Conservation (phyloP, 305 asterid species). For the Solanum chacoense region DNA sequence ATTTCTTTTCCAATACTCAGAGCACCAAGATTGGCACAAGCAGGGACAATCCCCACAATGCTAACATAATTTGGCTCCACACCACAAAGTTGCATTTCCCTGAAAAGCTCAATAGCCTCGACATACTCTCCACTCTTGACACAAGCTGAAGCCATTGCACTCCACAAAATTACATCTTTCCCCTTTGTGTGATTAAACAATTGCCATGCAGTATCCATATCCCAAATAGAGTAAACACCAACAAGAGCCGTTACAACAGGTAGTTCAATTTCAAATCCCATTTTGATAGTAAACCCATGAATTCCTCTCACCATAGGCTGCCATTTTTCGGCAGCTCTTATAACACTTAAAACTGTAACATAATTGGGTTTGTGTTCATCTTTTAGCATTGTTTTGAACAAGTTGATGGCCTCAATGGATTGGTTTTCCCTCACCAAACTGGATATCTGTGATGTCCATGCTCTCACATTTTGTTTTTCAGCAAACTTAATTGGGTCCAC, state of each 20-base stretch:
- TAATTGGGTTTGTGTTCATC: slow-evolving; percentile 37
- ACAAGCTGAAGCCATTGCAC: slow-evolving; percentile 60
- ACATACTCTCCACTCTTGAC: slow-evolving; percentile 32
- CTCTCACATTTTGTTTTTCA: slow-evolving; percentile 25
- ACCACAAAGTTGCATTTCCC: slow-evolving; percentile 35
- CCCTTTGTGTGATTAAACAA: slow-evolving; percentile 26
- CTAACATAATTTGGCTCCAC: slow-evolving; percentile 50
- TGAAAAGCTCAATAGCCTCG: slow-evolving; percentile 40
- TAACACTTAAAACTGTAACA: slow-evolving; percentile 44
- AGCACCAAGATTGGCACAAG: slow-evolving; percentile 51
- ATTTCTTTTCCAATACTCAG: slow-evolving; percentile 48
- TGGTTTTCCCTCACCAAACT: slow-evolving; percentile 38
- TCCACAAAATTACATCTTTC: slow-evolving; percentile 58
- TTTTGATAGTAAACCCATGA: slow-evolving; percentile 48
- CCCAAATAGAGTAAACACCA: slow-evolving; percentile 54
- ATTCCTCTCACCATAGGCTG: slow-evolving; percentile 23
- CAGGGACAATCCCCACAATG: slow-evolving; percentile 46
- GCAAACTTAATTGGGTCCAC: slow-evolving; percentile 22
- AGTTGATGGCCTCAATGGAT: slow-evolving; percentile 42
- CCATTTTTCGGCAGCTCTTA: slow-evolving; percentile 33
- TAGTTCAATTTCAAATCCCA: slow-evolving; percentile 41
- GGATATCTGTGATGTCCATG: slow-evolving; percentile 54
- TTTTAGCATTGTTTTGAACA: slow-evolving; percentile 56
- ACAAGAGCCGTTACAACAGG: slow-evolving; percentile 52
- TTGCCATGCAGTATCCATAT: slow-evolving; percentile 29